Evolutionary conservation across 306 rosid species (phyloP).

Genomic region (Fragaria iinumae): DNA sequence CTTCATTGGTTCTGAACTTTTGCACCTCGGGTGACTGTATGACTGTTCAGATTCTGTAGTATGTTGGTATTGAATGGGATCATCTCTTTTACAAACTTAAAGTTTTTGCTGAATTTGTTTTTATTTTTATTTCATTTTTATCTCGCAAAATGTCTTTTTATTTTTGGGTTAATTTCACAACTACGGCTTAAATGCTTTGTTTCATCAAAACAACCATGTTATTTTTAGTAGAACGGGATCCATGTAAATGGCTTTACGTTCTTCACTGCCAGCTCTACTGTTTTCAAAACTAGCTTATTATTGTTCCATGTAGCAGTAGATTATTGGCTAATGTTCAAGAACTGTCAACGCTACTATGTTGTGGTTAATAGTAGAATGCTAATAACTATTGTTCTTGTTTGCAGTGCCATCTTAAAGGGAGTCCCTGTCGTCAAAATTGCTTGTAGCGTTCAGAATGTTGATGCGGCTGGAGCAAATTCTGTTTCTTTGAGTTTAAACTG

Average conservation of each 20-base stretch:
- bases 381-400: background rate
- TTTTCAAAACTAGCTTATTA: too few relatives aligned
- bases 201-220: background rate
- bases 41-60: background rate
- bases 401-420: conserved; percentile 21
- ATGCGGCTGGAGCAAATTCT: background rate
- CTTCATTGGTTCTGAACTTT: background rate
- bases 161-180: too few relatives aligned
- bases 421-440: background rate
- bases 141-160: too few relatives aligned
- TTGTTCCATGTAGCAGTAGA: too few relatives aligned
- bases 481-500: background rate
- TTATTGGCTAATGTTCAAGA: background rate
- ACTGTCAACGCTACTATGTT: background rate
- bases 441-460: background rate
- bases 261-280: too few relatives aligned
- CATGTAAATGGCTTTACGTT: too few relatives aligned
- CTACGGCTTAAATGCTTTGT: background rate
- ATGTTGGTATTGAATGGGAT: background rate
- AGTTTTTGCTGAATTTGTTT: too few relatives aligned
- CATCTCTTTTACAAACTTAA: background rate
- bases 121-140: too few relatives aligned
- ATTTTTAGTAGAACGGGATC: too few relatives aligned
- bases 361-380: background rate
- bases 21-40: background rate